A percentile compares a stretch with the other conserved stretches of the same genome.
Evolutionary conservation across 495 filamentous ascomycete species (phyloP).

Genomic region (Pseudomonodictys pantanalensis): DNA sequence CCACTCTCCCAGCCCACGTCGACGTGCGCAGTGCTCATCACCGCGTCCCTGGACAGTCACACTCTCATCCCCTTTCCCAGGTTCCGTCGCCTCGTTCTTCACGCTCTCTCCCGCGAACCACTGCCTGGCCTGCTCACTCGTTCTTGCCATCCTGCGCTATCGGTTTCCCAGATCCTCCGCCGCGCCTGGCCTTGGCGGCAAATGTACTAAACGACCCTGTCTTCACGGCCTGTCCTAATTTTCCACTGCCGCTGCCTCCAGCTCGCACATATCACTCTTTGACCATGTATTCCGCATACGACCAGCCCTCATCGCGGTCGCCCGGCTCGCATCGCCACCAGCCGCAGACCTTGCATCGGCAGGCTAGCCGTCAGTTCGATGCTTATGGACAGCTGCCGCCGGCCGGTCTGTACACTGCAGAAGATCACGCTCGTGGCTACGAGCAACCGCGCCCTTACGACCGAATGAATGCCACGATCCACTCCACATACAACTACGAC

Average conservation of each 20-base stretch:
- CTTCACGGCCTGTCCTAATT: slow-evolving; percentile 9
- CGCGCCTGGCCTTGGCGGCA: slow-evolving; percentile 20
- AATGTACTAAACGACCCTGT: slow-evolving; percentile 17
- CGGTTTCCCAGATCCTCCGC: slow-evolving; percentile 9
- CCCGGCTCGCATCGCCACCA: slow-evolving; percentile 61
- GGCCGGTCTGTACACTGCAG: slow-evolving; percentile 34
- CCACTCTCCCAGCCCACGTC: slow-evolving; percentile 8
- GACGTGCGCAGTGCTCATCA: background rate
- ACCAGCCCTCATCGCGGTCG: slow-evolving; percentile 57
- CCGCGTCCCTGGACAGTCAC: background rate
- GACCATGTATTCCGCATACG: slow-evolving; percentile 57
- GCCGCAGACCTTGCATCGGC: slow-evolving; percentile 63
- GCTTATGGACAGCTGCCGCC: slow-evolving; percentile 32
- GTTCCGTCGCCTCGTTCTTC: background rate
- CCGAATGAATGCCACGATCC: slow-evolving; percentile 32
- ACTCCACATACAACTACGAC: slow-evolving; percentile 30
- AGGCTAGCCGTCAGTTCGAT: slow-evolving; percentile 68
- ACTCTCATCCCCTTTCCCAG: background rate
- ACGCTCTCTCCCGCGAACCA: background rate
- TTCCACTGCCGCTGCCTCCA: background rate
- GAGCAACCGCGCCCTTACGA: slow-evolving; percentile 33
- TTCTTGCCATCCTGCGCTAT: background rate
- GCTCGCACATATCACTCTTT: slow-evolving; percentile 27
- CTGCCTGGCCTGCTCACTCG: slow-evolving; percentile 1
- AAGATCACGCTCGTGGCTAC: slow-evolving; percentile 31